These are phyloP conservation scores for Phytophthora cryptogea DNA, from an alignment of 352 stramenopile genomes.

Conservation along the genomic window DNA sequence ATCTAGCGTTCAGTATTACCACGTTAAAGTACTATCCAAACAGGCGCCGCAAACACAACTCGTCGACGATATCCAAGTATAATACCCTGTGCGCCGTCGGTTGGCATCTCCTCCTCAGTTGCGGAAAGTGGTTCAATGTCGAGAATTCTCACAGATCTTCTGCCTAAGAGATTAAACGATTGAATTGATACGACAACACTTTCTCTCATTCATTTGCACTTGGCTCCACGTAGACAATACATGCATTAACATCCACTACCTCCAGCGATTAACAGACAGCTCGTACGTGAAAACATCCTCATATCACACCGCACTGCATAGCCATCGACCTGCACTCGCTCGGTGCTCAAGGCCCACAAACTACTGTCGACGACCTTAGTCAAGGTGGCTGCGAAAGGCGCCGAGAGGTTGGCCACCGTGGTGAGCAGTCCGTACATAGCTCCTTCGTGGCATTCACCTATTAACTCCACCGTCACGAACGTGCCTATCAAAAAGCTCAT, in stretches of 20 bases:
- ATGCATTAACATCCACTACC: constrained; percentile 29
- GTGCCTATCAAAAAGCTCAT: constrained; percentile 27
- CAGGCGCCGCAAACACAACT: too few relatives aligned
- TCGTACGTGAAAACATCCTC: constrained; percentile 15
- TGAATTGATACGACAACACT: constrained; percentile 10
- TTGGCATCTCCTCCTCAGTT: too few relatives aligned
- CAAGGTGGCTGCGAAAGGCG: constrained; percentile 26
- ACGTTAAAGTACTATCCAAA: too few relatives aligned
- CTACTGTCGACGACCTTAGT: constrained; percentile 26
- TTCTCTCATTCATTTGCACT: constrained; percentile 4
- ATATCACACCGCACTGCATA: constrained; percentile 24
- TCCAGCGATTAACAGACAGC: constrained; percentile 29
- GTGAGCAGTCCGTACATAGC: constrained; percentile 34
- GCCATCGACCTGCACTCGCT: constrained; percentile 36
- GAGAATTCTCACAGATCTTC: background rate
- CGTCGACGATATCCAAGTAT: too few relatives aligned
- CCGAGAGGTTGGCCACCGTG: constrained; percentile 30
- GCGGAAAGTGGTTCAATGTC: background rate
- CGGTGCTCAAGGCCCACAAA: constrained; percentile 31
- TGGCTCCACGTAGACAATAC: background rate
- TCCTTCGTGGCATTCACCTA: constrained; percentile 19
- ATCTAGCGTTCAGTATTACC: too few relatives aligned
- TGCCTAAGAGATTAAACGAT: background rate
- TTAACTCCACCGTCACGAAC: constrained; percentile 36
- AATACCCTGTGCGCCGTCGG: too few relatives aligned